Base-by-base conservation (phyloP, 495 filamentous ascomycete species). In the Thozetella sp. region DNA sequence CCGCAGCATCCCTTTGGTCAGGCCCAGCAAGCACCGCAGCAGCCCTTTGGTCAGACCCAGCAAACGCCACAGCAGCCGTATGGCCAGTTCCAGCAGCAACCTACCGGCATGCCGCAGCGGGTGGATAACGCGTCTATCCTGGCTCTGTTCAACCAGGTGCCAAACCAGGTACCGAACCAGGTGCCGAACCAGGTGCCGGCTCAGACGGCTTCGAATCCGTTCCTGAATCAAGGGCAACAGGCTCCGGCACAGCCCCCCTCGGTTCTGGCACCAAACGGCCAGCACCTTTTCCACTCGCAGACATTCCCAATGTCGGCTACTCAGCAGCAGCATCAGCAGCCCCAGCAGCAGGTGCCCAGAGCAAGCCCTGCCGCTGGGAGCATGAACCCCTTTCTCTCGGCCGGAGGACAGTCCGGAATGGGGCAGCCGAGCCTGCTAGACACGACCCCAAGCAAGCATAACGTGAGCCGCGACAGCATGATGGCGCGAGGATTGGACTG, bases 401-500 rank as follows among this genome's bases (percentile, higher is more conserved):
- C 25, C 23, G 64, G 58, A 22, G 55, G 48, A 24, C 67, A 19
- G 54, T 40, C n/a, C 25, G 61, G 26, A 37, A 53, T 53, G 23
- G 25, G 24, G 27, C 63, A 63, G 59, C 63, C 51, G 64, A 43
- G 58, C 54, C 48, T 37, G 53, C 23, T 68, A 46, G 68, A 54
- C 56, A 63, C 58, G 46, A 27, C 66, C 56, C 61, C 58, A 46
- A 57, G 70, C 56, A 54, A 67, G 53, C 71, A 82, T 43, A 91
- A 97, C 65, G 85, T 88, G 62, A 97, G 92, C 72, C 86, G 95
- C 61, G 95, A 96, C 64, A 97, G 94, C 66, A 89, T 96, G 58
- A 92, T 97, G 71, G 90, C 77, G 57, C 77, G 72, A 61, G 88
- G 86, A 63, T 45, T 86, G 87, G 78, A 88, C 81, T 82, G 79